Percentiles rank a stretch among this genome's conserved stretches.
phyloP scores from a whole-genome alignment of 1,139 yeast species.

The Taiozyma sp. region DNA sequence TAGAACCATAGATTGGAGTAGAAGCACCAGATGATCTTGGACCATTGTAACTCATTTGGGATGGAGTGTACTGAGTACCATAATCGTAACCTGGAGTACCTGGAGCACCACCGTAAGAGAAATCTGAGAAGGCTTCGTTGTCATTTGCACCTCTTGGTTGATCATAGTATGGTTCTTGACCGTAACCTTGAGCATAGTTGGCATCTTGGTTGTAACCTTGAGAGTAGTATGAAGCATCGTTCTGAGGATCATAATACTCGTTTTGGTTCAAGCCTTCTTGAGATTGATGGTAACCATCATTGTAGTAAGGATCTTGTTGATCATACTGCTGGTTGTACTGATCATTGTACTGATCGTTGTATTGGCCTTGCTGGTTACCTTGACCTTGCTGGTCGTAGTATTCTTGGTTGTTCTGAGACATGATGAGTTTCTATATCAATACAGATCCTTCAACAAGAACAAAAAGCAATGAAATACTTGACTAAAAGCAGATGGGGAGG shows the following conservation, averaged over 20 bases:
- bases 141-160: conserved; percentile 48
- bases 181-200: conserved; percentile 39
- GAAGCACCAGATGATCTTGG: conserved; percentile 91
- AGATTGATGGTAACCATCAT: conserved; percentile 24
- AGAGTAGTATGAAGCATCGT: conserved; percentile 26
- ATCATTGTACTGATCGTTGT: conserved; percentile 21
- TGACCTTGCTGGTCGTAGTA: conserved; percentile 28
- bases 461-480: background rate
- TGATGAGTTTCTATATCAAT: background rate
- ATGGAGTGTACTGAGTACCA: conserved; percentile 73
- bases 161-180: conserved; percentile 43
- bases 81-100: conserved; percentile 74
- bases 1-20: conserved; percentile 83
- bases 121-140: conserved; percentile 75
- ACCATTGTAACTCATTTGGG: conserved; percentile 80
- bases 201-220: conserved; percentile 22
- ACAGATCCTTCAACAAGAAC: background rate
- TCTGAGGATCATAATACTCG: conserved; percentile 27
- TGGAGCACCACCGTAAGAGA: conserved; percentile 53
- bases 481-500: background rate
- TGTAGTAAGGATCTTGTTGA: conserved; percentile 25
- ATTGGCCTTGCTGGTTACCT: conserved; percentile 28
- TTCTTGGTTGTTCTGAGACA: conserved; percentile 11
- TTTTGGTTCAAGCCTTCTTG: conserved; percentile 24
- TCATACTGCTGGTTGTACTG: conserved; percentile 24